These are phyloP conservation scores for Coemansia sp. DNA, from an alignment of 192 early-diverging fungal species.

Conservation along the genomic window DNA sequence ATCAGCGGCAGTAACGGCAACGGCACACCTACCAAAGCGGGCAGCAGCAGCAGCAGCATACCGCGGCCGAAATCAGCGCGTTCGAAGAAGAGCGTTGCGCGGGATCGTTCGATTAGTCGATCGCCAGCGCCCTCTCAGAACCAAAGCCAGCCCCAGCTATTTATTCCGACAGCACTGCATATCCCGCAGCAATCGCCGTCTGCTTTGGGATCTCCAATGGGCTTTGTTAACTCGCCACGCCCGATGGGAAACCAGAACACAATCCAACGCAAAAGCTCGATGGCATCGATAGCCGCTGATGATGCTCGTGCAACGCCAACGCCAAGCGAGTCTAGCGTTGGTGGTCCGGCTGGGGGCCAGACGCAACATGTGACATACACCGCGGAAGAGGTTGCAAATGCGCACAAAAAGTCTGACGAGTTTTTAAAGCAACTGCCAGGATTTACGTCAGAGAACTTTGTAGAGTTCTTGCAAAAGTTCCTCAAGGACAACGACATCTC, in stretches of 20 bases:
- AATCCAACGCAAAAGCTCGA: conserved; percentile 36
- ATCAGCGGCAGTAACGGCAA: conserved; percentile 3
- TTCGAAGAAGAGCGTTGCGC: conserved; percentile 28
- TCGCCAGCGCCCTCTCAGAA: conserved; percentile 39
- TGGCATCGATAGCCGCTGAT: conserved; percentile 32
- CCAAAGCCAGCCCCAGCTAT: conserved; percentile 14
- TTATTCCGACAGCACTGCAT: conserved; percentile 35
- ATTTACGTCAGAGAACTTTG: conserved; percentile 42
- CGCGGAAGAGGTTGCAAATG: conserved; percentile 45
- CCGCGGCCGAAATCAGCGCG: conserved; percentile 6
- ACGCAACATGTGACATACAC: conserved; percentile 14
- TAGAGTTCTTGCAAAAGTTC: conserved; percentile 44
- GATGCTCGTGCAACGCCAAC: conserved; percentile 39
- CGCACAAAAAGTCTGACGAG: conserved; percentile 37
- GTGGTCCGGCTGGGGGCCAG: conserved; percentile 7
- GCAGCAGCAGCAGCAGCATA: neutral
- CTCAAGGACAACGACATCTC: conserved; percentile 39
- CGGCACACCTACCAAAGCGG: neutral
- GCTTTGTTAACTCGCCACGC: conserved; percentile 22
- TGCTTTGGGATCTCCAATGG: conserved; percentile 24
- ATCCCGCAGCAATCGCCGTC: conserved; percentile 9
- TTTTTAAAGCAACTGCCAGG: conserved; percentile 36
- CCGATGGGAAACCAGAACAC: conserved; percentile 6
- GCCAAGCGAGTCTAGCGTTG: conserved; percentile 34
- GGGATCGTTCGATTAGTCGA: conserved; percentile 30